Evolutionary conservation across 176 grass and related monocot species (phyloP).

Genomic region (Avena eriantha): DNA sequence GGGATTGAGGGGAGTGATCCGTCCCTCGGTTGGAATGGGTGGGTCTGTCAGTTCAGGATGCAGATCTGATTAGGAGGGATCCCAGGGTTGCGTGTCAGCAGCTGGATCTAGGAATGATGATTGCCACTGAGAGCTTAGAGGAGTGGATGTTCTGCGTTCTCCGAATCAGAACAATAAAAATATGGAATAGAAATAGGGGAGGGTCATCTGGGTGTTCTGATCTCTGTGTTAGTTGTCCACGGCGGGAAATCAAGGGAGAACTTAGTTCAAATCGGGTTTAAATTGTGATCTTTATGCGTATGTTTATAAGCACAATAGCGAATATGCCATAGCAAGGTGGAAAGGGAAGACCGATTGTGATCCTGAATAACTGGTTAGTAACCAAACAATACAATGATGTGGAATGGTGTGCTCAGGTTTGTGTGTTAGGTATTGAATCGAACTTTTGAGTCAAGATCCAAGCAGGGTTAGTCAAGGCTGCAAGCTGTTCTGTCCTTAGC

Average conservation of each 20-base stretch:
- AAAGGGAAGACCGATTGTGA: not conserved
- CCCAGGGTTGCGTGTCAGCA: not conserved
- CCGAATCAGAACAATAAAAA: not conserved
- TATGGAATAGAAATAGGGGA: no score
- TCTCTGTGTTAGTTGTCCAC: not conserved
- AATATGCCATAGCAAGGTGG: not conserved
- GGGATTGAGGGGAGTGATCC: not conserved
- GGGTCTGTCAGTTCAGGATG: not conserved
- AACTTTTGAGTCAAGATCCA: not conserved
- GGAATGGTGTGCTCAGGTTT: not conserved
- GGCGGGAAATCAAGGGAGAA: conserved; percentile 20
- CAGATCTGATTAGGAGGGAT: conserved; percentile 8
- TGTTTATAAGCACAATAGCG: not conserved
- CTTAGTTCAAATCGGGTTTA: not conserved
- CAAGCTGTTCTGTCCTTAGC: not conserved
- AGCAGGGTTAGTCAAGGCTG: not conserved
- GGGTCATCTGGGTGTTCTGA: not conserved
- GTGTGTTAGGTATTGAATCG: not conserved
- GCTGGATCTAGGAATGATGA: conserved; percentile 34
- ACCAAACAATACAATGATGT: conserved; percentile 3
- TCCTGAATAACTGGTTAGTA: not conserved
- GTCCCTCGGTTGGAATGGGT: not conserved
- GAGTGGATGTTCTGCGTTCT: not conserved
- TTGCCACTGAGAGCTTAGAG: not conserved
- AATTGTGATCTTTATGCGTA: not conserved